Evolutionary conservation across 345 rosid species (phyloP), one percentile per base, ranked within the genome.

Genomic region (Gossypium sturtianum): DNA sequence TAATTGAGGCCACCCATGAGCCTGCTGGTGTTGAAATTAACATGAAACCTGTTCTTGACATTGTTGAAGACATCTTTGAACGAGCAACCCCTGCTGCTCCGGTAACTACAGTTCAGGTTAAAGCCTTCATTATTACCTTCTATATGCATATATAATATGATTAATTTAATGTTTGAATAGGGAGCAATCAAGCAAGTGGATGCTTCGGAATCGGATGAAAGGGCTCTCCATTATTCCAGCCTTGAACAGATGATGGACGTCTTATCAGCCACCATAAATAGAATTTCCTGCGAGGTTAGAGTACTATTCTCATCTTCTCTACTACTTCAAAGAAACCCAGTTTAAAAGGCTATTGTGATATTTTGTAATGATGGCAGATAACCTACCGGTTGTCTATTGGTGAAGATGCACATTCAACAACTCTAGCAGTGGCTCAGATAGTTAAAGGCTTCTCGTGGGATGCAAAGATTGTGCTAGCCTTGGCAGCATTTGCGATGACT

Each of bases 271-370:
- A 77, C 84, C 7, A 86, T 90, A 51, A 80, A 78, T 70, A 87
- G 78, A 72, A 82, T 89, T 61, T 81, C 87, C 71, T 81, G 90
- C 74, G 91, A 89, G 96, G 96, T 89, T 17, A 56, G 23, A 22
- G 3, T 11, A 45, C 19, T 13, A 34, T 51, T 60, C 6, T 51
- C 29, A 25, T 11, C 3, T 53, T 34, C 41, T 34, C 20, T 1
- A 2, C 4, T 12, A 13, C n/a, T 12, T 4, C 8, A 25, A 27
- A 13, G 44, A 29, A 11, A 34, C 41, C 41, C 41, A 34, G 41
- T 34, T 34, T 34, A 34, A 34, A 34, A 34, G 41, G 41, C 41
- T 34, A 34, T 34, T 34, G 41, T 34, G 41, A 34, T 34, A 34
- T 34, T 62, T 34, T 62, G 5, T 34, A 64, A 41, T 1, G 47